Conservation (phyloP, 2,329 filamentous ascomycete species). For the Exophiala dermatitidis region DNA sequence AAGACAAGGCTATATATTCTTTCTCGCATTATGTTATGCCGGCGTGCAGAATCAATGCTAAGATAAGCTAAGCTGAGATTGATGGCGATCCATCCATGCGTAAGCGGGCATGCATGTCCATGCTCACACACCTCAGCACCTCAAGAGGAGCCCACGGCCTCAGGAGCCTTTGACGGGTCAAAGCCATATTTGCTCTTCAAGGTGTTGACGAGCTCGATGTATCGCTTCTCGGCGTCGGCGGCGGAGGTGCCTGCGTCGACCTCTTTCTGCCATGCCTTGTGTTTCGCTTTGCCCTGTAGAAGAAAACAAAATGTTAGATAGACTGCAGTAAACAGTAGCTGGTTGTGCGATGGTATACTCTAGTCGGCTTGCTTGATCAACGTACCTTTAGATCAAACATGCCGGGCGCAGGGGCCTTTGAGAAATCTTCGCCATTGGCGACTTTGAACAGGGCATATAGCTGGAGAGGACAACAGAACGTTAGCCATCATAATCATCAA, state of each 20-base stretch:
- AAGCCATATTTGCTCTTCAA: slow-evolving; percentile 65
- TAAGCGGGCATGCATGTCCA: no score
- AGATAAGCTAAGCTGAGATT: no score
- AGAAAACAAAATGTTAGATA: neutral
- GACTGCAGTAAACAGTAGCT: no score
- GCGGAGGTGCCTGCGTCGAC: slow-evolving; percentile 56
- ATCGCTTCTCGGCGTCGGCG: slow-evolving; percentile 66
- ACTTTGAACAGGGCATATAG: slow-evolving; percentile 38
- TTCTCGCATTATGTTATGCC: no score
- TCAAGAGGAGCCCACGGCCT: slow-evolving; percentile 42
- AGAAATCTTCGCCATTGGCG: slow-evolving; percentile 25
- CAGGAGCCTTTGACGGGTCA: slow-evolving; percentile 57
- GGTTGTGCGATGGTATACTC: no score
- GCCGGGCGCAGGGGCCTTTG: slow-evolving; percentile 30
- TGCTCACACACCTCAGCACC: neutral
- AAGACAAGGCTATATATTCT: no score
- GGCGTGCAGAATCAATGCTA: no score
- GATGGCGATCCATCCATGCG: no score
- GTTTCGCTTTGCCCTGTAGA: slow-evolving; percentile 68
- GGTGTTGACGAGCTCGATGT: slow-evolving; percentile 64
- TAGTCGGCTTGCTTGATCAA: slow-evolving; percentile 1
- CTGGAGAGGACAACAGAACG: slow-evolving; percentile 16
- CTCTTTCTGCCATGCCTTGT: slow-evolving; percentile 65
- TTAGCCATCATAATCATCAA: neutral
- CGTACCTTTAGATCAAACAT: slow-evolving; percentile 38